A percentile compares a stretch with the other conserved stretches of the same genome.
phyloP scores from a whole-genome alignment of 2,329 filamentous ascomycete genomes.

The Aspergillus pseudoterreus region DNA sequence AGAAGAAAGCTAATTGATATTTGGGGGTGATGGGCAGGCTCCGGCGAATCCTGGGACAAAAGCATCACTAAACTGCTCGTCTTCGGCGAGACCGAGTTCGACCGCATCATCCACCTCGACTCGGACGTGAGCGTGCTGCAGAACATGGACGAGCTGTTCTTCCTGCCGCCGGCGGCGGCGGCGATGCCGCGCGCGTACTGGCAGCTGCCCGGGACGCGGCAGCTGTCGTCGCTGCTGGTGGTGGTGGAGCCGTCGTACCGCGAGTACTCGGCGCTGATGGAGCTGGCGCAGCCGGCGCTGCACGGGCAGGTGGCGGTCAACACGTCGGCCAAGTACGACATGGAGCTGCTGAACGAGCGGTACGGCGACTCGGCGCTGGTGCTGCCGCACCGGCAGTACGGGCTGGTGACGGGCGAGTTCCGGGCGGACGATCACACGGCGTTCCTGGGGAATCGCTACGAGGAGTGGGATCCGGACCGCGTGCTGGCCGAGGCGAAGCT shows the following conservation, averaged over 20 bases:
- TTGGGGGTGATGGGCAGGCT: slow-evolving; percentile 8
- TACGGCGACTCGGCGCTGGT: slow-evolving; percentile 58
- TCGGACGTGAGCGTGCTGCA: slow-evolving; percentile 63
- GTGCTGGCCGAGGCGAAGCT: slow-evolving; percentile 60
- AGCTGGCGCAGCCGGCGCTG: slow-evolving; percentile 21
- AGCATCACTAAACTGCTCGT: slow-evolving; percentile 66
- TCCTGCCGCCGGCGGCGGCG: slow-evolving; percentile 57
- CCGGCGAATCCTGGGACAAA: slow-evolving; percentile 56
- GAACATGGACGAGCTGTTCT: slow-evolving; percentile 67
- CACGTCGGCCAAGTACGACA: slow-evolving; percentile 49
- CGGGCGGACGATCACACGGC: slow-evolving; percentile 49
- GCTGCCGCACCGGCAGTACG: slow-evolving; percentile 62
- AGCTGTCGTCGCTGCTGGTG: slow-evolving; percentile 60
- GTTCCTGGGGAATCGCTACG: slow-evolving; percentile 50
- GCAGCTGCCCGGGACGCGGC: slow-evolving; percentile 52
- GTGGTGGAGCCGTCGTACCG: slow-evolving; percentile 56
- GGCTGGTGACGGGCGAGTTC: slow-evolving; percentile 61
- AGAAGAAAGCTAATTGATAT: too few relatives aligned
- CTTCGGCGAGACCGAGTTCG: slow-evolving; percentile 64
- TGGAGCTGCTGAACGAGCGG: slow-evolving; percentile 64
- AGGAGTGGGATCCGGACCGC: slow-evolving; percentile 57
- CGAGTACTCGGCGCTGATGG: slow-evolving; percentile 41
- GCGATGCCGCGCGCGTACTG: slow-evolving; percentile 72
- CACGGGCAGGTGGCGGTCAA: slow-evolving; percentile 25
- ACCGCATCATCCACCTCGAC: slow-evolving; percentile 56